Conservation (phyloP, 2,329 filamentous ascomycete genomes). For the Penicillium sp. region DNA sequence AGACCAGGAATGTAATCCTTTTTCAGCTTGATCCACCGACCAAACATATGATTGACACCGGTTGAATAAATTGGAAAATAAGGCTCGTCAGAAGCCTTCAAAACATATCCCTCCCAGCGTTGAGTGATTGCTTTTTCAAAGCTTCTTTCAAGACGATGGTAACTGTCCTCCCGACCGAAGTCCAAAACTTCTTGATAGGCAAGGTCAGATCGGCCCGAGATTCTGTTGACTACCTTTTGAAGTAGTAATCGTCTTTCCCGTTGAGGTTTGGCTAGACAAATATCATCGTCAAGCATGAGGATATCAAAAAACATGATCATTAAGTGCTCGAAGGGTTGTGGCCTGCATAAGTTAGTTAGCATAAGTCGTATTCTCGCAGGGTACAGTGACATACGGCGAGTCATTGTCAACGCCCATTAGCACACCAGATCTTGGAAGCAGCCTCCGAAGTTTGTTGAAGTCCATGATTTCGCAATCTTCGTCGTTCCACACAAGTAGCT, state of each 20-base stretch:
- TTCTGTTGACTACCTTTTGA: constrained; percentile 55
- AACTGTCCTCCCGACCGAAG: constrained; percentile 58
- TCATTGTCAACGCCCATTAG: constrained; percentile 70
- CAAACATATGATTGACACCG: constrained; percentile 30
- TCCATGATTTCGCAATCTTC: constrained; percentile 65
- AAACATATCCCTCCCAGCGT: constrained; percentile 74
- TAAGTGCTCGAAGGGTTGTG: constrained; percentile 57
- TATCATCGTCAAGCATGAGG: constrained; percentile 57
- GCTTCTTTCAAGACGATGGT: constrained; percentile 58
- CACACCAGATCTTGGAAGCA: constrained; percentile 71
- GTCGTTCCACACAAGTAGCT: constrained; percentile 77
- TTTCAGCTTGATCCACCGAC: constrained; percentile 77
- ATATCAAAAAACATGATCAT: constrained; percentile 66
- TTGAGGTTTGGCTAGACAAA: constrained; percentile 51
- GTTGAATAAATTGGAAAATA: constrained; percentile 65
- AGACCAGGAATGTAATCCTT: constrained; percentile 79
- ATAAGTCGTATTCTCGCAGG: neutral
- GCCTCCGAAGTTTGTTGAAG: constrained; percentile 81
- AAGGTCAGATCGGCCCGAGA: constrained; percentile 65
- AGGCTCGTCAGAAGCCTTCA: constrained; percentile 74
- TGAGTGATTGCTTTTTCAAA: constrained; percentile 69
- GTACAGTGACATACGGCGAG: constrained; percentile 57
- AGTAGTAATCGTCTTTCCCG: constrained; percentile 54
- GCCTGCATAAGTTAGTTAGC: constrained; percentile 36
- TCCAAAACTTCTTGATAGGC: constrained; percentile 69